Conservation (phyloP, 1,284 basidiomycete genomes). For the Butyriboletus appendiculatus region DNA sequence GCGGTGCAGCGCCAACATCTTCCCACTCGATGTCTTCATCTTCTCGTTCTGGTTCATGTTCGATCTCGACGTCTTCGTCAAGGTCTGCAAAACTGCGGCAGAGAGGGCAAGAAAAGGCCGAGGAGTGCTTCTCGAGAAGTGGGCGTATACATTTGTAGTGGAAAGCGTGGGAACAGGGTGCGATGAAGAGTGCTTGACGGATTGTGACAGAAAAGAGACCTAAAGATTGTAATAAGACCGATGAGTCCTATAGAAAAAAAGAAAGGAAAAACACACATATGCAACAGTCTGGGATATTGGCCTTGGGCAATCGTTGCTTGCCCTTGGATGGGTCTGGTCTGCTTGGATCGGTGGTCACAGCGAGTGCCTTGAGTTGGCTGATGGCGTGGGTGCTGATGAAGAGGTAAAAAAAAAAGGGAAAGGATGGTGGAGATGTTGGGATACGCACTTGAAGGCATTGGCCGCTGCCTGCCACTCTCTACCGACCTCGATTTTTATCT, state of each 20-base stretch:
- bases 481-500: slow-evolving; percentile 92
- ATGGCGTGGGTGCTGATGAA: slow-evolving; percentile 69
- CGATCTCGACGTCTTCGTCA: slow-evolving; percentile 93
- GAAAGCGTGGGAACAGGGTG: slow-evolving; percentile 95
- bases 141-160: slow-evolving; percentile 99
- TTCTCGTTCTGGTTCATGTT: slow-evolving; percentile 34
- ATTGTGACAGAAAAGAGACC: slow-evolving; percentile 93
- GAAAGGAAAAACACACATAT: slow-evolving; percentile 67
- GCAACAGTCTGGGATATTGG: slow-evolving; percentile 85
- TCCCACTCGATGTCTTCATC: slow-evolving; percentile 37
- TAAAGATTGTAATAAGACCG: slow-evolving; percentile 27
- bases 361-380: slow-evolving; percentile 77
- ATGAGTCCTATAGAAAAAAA: not conserved
- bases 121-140: slow-evolving; percentile 83
- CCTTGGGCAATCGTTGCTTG: slow-evolving; percentile 44
- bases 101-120: slow-evolving; percentile 94
- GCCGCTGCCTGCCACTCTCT: slow-evolving; percentile 87
- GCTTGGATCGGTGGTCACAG: slow-evolving; percentile 36
- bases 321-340: slow-evolving; percentile 20
- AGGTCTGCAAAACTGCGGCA: slow-evolving; percentile 93
- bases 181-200: slow-evolving; percentile 96
- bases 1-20: slow-evolving; percentile 8
- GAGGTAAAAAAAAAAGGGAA: slow-evolving; percentile 1
- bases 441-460: slow-evolving; percentile 93
- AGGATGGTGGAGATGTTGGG: not conserved